Evolutionary conservation across 78 protist species (phyloP), one percentile per base, ranked within the genome.

Genomic region (Neovahlkampfia damariscottae): DNA sequence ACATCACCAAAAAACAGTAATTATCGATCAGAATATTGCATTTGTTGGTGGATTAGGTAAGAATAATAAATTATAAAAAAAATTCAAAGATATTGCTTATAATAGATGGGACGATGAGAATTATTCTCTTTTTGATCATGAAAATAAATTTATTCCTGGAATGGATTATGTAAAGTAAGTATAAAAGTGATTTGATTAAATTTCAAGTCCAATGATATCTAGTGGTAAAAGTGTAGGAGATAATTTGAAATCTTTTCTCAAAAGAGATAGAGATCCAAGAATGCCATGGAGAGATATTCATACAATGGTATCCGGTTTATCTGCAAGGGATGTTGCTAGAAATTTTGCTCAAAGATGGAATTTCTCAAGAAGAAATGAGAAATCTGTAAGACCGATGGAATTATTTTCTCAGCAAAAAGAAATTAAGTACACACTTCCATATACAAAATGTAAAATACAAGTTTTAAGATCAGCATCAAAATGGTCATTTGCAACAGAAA

Each of bases 271-370:
- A 1, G 41, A 38, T 2, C 82, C 91, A 34, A 67, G 96, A 31
- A 89, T 92, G 90, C 96, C 96, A 2, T 92, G 96, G 96, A 93
- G 89, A 73, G 96, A 92, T 77, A 79, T 92, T 27, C 82, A 68
- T 30, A 50, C 82, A 58, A 31, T 73, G 19, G 31, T 83, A 38
- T 32, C 10, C 71, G 95, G 95, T 38, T 38, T 27, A 3, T 74
- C 84, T 0, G 95, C 95, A 10, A 35, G 86, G 29, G 95, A 91
- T 79, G 84, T 82, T 0, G 93, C 88, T 0, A 3, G 41, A 32
- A 87, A 87, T 71, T 91, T 91, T 66, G 85, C 89, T 29, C 84
- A 84, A 77, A 70, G 94, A 32, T 88, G 89, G 89, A n/a, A n/a
- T n/a, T 6, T 5, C 6, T 5, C 38, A 31, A 72, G 40, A 7